Evolutionary conservation across 75 land plant genomes (phyloP).

Genomic region (Cunninghamia lanceolata): DNA sequence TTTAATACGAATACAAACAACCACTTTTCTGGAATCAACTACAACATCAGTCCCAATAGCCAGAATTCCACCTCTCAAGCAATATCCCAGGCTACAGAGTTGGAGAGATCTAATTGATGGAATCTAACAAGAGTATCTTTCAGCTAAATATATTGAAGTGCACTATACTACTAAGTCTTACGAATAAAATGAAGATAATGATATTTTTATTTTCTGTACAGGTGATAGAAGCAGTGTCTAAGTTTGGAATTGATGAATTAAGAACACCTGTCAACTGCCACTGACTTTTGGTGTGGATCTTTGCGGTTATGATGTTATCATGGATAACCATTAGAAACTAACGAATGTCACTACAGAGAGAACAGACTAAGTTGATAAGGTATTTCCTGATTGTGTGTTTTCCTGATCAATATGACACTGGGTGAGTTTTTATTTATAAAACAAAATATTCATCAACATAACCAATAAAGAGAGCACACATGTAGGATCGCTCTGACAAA

Average conservation of each 20-base stretch:
- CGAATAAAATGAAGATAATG: not conserved
- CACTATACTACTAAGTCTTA: not conserved
- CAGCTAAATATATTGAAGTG: not conserved
- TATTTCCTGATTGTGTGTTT: not conserved
- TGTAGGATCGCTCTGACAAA: not conserved
- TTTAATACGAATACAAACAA: not conserved
- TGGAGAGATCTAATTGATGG: not conserved
- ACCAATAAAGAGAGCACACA: not conserved
- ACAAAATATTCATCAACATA: not conserved
- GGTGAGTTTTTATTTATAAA: not conserved
- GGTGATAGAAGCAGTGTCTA: not conserved
- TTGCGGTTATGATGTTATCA: not conserved
- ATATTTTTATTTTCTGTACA: not conserved
- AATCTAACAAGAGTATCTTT: not conserved
- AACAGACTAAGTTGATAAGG: not conserved
- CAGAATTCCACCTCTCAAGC: not conserved
- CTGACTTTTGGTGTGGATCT: not conserved
- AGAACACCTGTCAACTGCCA: not conserved
- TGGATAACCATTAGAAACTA: not conserved
- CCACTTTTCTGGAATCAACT: not conserved
- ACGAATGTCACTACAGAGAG: not conserved
- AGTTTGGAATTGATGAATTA: not conserved
- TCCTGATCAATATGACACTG: not conserved
- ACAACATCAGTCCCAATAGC: not conserved
- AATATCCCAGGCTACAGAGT: not conserved